Conservation (phyloP, 441 rosid species). For the Kokia cookei region DNA sequence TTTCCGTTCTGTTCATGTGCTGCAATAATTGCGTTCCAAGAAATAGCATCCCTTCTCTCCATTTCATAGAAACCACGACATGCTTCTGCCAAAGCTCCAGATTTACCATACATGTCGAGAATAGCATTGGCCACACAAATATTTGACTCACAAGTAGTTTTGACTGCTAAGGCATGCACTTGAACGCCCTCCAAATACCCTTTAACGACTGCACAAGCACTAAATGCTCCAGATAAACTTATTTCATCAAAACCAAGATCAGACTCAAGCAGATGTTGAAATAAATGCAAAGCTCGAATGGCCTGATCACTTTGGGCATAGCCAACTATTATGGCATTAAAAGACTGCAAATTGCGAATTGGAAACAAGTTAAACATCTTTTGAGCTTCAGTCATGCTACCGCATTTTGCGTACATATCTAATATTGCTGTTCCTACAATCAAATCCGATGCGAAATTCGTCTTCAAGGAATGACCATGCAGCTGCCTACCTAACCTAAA, state of each 20-base stretch:
- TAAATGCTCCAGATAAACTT: conserved; percentile 76
- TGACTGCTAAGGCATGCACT: conserved; percentile 58
- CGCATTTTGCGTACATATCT: conserved; percentile 94
- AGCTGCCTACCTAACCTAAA: conserved; percentile 58
- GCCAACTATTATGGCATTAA: conserved; percentile 80
- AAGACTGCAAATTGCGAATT: conserved; percentile 59
- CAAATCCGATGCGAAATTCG: conserved; percentile 47
- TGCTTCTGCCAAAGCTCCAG: conserved; percentile 74
- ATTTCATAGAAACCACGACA: conserved; percentile 55
- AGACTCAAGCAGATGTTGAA: conserved; percentile 44
- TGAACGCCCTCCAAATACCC: conserved; percentile 65
- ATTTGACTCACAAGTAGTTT: conserved; percentile 38
- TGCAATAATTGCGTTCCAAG: conserved; percentile 92
- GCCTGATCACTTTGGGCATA: conserved; percentile 54
- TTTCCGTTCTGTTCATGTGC: conserved; percentile 75
- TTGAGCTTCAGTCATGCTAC: conserved; percentile 54
- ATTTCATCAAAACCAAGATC: conserved; percentile 71
- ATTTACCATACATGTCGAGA: conserved; percentile 91
- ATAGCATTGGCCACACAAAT: conserved; percentile 78
- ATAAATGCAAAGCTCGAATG: conserved; percentile 50
- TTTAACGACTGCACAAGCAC: conserved; percentile 67
- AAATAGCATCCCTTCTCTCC: conserved; percentile 68
- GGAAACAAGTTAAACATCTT: conserved; percentile 55
- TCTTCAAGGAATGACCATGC: conserved; percentile 79
- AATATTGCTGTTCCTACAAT: conserved; percentile 83